These are phyloP conservation scores for Astraeus odoratus DNA, from an alignment of 768 basidiomycete species.

Conservation along the genomic window DNA sequence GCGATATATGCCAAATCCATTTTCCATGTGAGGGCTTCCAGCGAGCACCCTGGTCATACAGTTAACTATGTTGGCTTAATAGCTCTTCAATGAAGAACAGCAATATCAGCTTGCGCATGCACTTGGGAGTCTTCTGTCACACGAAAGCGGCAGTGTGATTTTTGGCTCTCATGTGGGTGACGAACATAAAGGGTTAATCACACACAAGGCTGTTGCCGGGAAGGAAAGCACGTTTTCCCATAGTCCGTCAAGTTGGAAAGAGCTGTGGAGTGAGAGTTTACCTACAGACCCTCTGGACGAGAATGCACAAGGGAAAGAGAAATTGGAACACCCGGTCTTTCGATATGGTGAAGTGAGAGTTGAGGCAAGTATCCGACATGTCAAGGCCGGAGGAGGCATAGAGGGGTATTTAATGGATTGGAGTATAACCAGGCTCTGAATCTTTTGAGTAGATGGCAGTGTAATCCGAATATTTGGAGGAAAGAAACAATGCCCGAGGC, in stretches of 20 bases:
- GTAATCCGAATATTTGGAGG: too few species aligned
- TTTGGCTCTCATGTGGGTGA: conserved; percentile 24
- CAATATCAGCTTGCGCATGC: conserved; percentile 20
- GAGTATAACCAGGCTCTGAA: neutral
- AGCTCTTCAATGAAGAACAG: conserved; percentile 22
- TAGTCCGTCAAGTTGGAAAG: conserved; percentile 21
- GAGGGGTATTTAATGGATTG: neutral
- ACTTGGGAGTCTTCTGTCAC: conserved; percentile 22
- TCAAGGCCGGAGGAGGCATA: neutral
- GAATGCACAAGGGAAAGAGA: neutral
- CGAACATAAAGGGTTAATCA: conserved; percentile 7
- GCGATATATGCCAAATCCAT: conserved; percentile 44
- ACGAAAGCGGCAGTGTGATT: conserved; percentile 22
- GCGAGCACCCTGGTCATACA: too few species aligned
- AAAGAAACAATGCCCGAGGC: too few species aligned
- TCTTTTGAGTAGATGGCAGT: too few species aligned
- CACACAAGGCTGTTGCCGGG: conserved; percentile 1
- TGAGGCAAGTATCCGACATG: neutral
- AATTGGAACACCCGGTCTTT: conserved; percentile 16
- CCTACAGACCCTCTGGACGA: neutral
- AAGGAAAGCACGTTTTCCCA: conserved; percentile 17
- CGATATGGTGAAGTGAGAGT: neutral
- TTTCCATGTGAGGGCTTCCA: conserved; percentile 28
- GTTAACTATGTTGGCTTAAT: neutral
- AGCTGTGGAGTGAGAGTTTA: conserved; percentile 17